Conservation (phyloP, 139 green algal species). For the Diplosphaera chodatii region DNA sequence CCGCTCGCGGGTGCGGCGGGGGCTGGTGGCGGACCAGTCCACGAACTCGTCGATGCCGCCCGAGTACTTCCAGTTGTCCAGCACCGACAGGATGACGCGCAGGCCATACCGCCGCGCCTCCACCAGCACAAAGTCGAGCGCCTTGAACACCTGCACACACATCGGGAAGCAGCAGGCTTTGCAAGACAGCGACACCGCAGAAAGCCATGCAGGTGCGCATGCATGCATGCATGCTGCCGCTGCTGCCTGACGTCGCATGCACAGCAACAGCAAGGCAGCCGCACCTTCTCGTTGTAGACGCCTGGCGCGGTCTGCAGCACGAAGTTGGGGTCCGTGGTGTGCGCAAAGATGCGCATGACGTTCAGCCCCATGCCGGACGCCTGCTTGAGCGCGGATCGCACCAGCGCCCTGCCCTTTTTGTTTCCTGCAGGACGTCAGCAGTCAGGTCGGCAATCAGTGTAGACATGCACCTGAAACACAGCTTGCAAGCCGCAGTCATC, state of each 20-base stretch:
- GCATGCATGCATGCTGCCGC: too few species aligned
- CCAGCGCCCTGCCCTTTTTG: conserved; percentile 13
- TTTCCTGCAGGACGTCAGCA: neutral
- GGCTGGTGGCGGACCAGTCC: conserved; percentile 45
- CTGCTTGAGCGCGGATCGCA: conserved; percentile 8
- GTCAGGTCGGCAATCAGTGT: too few species aligned
- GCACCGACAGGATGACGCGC: conserved; percentile 54
- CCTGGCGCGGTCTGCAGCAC: conserved; percentile 45
- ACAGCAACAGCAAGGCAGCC: too few species aligned
- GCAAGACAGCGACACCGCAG: too few species aligned
- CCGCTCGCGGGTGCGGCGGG: conserved; percentile 9
- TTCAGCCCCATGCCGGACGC: conserved; percentile 45
- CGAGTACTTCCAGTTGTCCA: conserved; percentile 70
- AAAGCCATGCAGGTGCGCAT: too few species aligned
- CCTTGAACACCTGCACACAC: conserved; percentile 39
- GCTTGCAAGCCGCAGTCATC: too few species aligned
- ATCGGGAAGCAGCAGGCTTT: too few species aligned
- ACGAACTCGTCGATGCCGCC: conserved; percentile 51
- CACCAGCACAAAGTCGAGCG: conserved; percentile 64
- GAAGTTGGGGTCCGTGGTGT: conserved; percentile 45
- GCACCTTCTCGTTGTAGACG: conserved; percentile 47
- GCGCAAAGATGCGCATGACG: conserved; percentile 55
- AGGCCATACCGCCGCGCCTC: conserved; percentile 41
- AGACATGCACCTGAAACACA: too few species aligned
- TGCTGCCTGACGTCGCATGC: too few species aligned